Evolutionary conservation across 2,329 filamentous ascomycete species (phyloP), one percentile per base, ranked within the genome.

Genomic region (Colletotrichum sp.): DNA sequence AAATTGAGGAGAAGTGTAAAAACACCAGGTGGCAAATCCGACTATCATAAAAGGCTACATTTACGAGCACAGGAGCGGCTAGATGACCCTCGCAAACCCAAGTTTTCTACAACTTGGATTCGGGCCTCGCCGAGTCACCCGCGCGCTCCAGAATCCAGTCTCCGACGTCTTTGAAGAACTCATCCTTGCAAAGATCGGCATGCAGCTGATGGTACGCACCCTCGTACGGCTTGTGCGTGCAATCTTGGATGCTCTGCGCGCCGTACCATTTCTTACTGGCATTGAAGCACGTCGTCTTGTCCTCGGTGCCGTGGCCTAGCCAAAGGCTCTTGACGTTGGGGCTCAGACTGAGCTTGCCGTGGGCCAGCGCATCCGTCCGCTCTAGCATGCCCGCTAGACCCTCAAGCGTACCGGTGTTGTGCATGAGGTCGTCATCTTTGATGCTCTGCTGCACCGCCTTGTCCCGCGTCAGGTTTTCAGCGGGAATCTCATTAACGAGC

Each of bases 321-420:
- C 94, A 94, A 30, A 98, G 82, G 68, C 91, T 90, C 77, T 86
- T 90, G 71, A 95, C 90, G n/a, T 85, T 82, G 28, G 86, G 82
- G 83, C 90, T 83, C 81, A 92, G 83, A 78, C 80, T 85, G 34
- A 92, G 84, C 67, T 86, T 88, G 4, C 93, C 93, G 8, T 83
- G 85, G 7, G 91, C 85, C 76, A 98, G 85, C 69, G 88, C 88
- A 7, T 85, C 85, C 2, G 93, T 93, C 30, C 96, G 91, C 82
- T 98, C 95, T 78, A 98, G 86, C 90, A 98, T 89, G 0, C 91
- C 93, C 1, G 94, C 90, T 39, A 98, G 83, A 1, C 94, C 94
- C 83, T 96, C 93, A n/a, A 98, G 88, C 8, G 96, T 98, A 44
- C 95, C 96, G 3, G 92, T 96, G 83, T 96, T 90, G 85, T 98